Percentiles rank a stretch among this genome's conserved stretches.
Conservation (phyloP, 495 filamentous ascomycete species). For the Tricharina praecox region DNA sequence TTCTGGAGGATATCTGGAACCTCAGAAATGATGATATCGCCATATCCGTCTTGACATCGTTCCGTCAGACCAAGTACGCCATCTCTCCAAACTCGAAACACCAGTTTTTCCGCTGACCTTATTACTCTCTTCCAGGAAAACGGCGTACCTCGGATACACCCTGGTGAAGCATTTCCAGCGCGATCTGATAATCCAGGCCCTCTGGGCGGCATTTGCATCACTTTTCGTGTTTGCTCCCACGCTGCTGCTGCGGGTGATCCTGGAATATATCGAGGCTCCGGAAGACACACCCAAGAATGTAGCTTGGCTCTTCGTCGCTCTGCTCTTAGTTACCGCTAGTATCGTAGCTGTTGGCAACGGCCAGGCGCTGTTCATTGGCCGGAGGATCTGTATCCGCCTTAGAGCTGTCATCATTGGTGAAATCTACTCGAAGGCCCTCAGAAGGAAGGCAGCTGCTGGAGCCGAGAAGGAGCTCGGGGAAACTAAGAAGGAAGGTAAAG, state of each 20-base stretch:
- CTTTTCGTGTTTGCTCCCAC: constrained; percentile 82
- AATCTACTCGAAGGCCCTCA: constrained; percentile 91
- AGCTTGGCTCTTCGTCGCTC: constrained; percentile 87
- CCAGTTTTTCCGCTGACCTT: neutral
- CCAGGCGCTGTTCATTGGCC: constrained; percentile 84
- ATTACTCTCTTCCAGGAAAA: constrained; percentile 69
- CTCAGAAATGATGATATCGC: constrained; percentile 76
- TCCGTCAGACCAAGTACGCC: constrained; percentile 44
- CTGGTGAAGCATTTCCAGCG: constrained; percentile 68
- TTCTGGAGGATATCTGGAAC: constrained; percentile 81
- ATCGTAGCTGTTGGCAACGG: constrained; percentile 62
- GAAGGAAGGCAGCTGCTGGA: constrained; percentile 70
- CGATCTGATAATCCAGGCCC: constrained; percentile 56
- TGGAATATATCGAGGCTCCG: constrained; percentile 83
- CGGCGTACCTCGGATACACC: constrained; percentile 61
- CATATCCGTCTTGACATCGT: constrained; percentile 56
- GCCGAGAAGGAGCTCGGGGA: constrained; percentile 49
- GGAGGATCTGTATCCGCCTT: constrained; percentile 81
- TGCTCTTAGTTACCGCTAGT: constrained; percentile 65
- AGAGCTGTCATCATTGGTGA: constrained; percentile 94
- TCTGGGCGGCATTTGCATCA: constrained; percentile 61
- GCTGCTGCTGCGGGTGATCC: constrained; percentile 71
- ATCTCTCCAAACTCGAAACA: neutral
- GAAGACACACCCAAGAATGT: constrained; percentile 64
- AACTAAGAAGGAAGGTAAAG: constrained; percentile 31